phyloP scores from a whole-genome alignment of 169 alveolate species.

The Eimeria brunetti region DNA sequence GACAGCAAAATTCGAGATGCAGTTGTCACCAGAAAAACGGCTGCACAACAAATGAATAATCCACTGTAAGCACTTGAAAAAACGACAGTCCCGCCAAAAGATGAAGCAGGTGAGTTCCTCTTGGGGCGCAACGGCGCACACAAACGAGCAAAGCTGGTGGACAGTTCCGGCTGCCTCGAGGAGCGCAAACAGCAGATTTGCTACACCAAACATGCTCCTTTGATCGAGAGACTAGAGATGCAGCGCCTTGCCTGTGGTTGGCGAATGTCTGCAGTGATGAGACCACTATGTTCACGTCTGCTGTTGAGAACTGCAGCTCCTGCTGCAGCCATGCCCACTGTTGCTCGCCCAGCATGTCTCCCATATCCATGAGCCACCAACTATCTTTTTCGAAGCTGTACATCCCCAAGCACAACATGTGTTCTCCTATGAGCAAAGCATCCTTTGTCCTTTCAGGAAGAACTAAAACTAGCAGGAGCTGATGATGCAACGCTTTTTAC shows the following conservation, averaged over 20 bases:
- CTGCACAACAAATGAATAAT: not conserved
- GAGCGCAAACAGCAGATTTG: not conserved
- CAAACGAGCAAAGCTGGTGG: not conserved
- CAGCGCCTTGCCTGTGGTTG: conserved; percentile 60
- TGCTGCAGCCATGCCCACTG: conserved; percentile 79
- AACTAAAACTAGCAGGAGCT: not conserved
- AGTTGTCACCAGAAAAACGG: not conserved
- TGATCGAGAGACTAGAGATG: not conserved
- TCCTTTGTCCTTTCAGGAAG: not conserved
- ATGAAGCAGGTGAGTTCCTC: not conserved
- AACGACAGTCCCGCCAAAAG: not conserved
- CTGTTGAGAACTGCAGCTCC: conserved; percentile 62
- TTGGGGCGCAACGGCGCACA: not conserved
- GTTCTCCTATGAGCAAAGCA: not conserved
- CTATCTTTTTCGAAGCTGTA: conserved; percentile 71
- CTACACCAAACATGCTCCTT: not conserved
- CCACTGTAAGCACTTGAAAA: not conserved
- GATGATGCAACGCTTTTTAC: not conserved
- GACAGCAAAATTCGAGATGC: not conserved
- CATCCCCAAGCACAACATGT: not conserved
- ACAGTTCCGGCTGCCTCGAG: not conserved
- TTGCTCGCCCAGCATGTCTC: conserved; percentile 77
- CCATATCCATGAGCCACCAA: conserved; percentile 76
- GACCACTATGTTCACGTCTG: conserved; percentile 69
- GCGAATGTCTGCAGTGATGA: conserved; percentile 75